Evolutionary conservation across 106 monocot species (phyloP).

Genomic region (Iris macrosiphon): DNA sequence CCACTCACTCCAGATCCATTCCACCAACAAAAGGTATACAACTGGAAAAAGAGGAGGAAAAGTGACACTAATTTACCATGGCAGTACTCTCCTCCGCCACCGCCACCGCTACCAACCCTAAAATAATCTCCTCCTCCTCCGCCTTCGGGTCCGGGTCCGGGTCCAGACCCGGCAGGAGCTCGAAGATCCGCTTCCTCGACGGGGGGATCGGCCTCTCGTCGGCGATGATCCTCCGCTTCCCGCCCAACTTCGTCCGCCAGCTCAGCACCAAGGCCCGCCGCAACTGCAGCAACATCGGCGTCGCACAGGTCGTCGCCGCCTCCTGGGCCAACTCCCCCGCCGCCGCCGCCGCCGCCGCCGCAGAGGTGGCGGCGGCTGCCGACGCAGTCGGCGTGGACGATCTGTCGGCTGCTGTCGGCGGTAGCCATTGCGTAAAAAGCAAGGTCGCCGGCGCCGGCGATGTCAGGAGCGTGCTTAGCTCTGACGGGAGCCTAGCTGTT

Average conservation of each 20-base stretch:
- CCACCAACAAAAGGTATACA: too few species aligned
- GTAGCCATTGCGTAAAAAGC: background rate
- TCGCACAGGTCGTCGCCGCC: conserved; percentile 92
- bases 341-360: conserved; percentile 8
- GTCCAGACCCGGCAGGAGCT: background rate
- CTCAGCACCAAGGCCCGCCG: conserved; percentile 95
- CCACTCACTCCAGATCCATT: too few species aligned
- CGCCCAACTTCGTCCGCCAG: conserved; percentile 96
- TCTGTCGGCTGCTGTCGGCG: conserved; percentile 6
- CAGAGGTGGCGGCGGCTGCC: conserved; percentile 9
- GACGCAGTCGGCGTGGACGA: conserved; percentile 11
- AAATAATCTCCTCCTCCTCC: background rate
- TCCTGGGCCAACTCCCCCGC: conserved; percentile 58
- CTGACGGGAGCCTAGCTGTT: conserved; percentile 78
- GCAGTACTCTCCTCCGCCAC: background rate
- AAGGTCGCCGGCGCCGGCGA: conserved; percentile 7
- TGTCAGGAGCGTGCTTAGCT: conserved; percentile 21
- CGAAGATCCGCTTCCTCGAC: too few species aligned
- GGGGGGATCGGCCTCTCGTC: conserved; percentile 31
- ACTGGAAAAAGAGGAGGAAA: too few species aligned
- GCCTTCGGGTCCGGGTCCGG: background rate
- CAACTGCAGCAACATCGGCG: conserved; percentile 99
- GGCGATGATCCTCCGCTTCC: conserved; percentile 77
- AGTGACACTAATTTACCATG: too few species aligned
- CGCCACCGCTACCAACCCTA: background rate